Percentiles rank a stretch among this genome's conserved stretches.
Conservation (phyloP, 371 early-diverging fungal species). For the Fennellomyces sp. region DNA sequence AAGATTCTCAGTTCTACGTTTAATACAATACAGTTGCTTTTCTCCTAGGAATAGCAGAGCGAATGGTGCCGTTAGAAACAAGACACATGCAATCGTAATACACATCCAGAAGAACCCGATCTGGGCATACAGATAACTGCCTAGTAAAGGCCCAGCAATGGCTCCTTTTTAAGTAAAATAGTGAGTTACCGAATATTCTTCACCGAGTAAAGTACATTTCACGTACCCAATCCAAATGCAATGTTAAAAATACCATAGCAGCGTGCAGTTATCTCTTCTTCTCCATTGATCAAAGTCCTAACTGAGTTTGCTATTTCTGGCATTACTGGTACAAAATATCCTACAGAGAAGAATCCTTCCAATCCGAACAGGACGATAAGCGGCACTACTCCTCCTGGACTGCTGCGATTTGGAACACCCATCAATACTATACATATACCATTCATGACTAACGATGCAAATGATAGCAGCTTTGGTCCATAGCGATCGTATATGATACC, state of each 20-base stretch:
- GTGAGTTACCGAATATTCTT: not conserved
- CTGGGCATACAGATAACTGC: conserved; percentile 32
- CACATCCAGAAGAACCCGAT: conserved; percentile 47
- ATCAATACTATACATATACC: not conserved
- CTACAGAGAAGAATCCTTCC: conserved; percentile 44
- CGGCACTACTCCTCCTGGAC: not conserved
- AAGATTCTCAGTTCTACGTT: too few relatives aligned
- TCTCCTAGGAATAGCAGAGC: conserved; percentile 6
- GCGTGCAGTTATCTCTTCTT: conserved; percentile 47
- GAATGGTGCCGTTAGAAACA: conserved; percentile 29
- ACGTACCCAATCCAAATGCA: conserved; percentile 49
- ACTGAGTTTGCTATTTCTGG: conserved; percentile 52
- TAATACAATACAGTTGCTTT: too few relatives aligned
- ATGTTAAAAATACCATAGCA: conserved; percentile 58
- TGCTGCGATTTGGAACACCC: not conserved
- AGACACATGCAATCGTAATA: conserved; percentile 33
- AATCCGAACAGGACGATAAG: conserved; percentile 19
- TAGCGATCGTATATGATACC: too few relatives aligned
- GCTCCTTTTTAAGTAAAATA: conserved; percentile 15
- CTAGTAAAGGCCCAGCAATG: conserved; percentile 39
- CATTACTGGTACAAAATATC: conserved; percentile 44
- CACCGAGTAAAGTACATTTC: not conserved
- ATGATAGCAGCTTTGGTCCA: too few relatives aligned
- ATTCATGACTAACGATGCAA: too few relatives aligned
- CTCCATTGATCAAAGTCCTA: conserved; percentile 28